Conservation (phyloP, 768 basidiomycete genomes). For the Mrakia blollopis region DNA sequence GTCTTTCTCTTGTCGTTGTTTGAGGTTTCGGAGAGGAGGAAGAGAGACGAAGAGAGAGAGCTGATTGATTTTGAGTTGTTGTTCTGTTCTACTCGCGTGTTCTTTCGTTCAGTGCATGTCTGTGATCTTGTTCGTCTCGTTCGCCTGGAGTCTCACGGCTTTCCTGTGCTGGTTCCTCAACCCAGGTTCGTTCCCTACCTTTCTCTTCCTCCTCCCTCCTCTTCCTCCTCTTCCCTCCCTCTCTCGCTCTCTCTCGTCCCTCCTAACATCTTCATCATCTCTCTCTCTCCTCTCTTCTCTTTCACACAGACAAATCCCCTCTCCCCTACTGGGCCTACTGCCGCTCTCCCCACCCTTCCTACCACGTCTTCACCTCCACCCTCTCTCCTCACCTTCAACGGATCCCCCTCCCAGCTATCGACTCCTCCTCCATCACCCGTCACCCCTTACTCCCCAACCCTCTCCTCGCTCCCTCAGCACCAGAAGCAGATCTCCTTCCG, state of each 20-base stretch:
- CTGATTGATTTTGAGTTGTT: no score
- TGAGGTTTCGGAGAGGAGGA: no score
- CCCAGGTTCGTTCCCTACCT: constrained; percentile 47
- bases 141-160: constrained; percentile 78
- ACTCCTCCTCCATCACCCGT: constrained; percentile 43
- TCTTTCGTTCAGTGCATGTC: not conserved
- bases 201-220: not conserved
- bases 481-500: constrained; percentile 59
- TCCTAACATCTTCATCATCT: not conserved
- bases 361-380: constrained; percentile 46
- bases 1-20: not conserved
- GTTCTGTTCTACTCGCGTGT: not conserved
- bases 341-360: constrained; percentile 50
- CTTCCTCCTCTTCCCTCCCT: no score
- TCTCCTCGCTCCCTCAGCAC: constrained; percentile 34
- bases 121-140: constrained; percentile 66
- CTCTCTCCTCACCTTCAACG: constrained; percentile 43
- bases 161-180: constrained; percentile 87
- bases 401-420: constrained; percentile 38
- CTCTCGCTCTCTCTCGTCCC: no score
- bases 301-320: constrained; percentile 70
- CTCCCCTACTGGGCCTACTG: constrained; percentile 94
- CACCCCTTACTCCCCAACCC: constrained; percentile 36
- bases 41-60: no score
- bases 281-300: no score